Base-by-base conservation (phyloP, 345 rosid species). In the Populus tremula region DNA sequence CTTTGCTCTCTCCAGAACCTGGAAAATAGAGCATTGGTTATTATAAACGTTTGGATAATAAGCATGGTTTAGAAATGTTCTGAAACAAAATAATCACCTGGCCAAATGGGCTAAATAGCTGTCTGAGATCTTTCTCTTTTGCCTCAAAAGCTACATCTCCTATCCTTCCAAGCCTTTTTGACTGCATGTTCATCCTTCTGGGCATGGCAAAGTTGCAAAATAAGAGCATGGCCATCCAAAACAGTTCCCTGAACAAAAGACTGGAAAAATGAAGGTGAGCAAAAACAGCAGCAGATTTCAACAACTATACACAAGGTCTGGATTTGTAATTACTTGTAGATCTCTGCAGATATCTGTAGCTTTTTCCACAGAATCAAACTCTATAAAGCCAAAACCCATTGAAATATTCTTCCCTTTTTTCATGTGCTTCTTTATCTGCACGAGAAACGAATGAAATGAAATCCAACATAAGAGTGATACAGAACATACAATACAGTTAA, bases 141-240 rank as follows among this genome's bases (percentile, higher is more conserved):
- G 99, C 98, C 83, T 96, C 97, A 71, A 96, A 96, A 77, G 99
- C 97, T 71, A 96, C 95, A 81, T 96, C 93, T 84, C 85, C 72
- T 88, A 80, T 93, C 91, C 79, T 86, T 92, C 71, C 76, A 91
- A 41, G 74, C 88, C 66, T 86, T 89, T 78, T 87, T 92, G 67
- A 61, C 77, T 41, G 75, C 84, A 67, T 79, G 85, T 63, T 92
- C 97, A 76, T 90, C 89, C 79, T 79, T 90, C 88, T 89, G 92
- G 77, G 89, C 89, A 78, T 91, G 97, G 79, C 94, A 90, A 76
- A 89, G 90, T 85, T 87, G 92, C 85, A 93, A 84, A 80, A 82
- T 87, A 70, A 93, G 93, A 83, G 99, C 98, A 83, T 96, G 99
- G 45, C 97, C 93, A 77, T 96, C 98, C 88, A 96, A 84, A 79